Percentiles rank a stretch among this genome's conserved stretches.
Evolutionary conservation across 805 yeast species (phyloP).

Genomic region (Sugiyamaella chiloensis): DNA sequence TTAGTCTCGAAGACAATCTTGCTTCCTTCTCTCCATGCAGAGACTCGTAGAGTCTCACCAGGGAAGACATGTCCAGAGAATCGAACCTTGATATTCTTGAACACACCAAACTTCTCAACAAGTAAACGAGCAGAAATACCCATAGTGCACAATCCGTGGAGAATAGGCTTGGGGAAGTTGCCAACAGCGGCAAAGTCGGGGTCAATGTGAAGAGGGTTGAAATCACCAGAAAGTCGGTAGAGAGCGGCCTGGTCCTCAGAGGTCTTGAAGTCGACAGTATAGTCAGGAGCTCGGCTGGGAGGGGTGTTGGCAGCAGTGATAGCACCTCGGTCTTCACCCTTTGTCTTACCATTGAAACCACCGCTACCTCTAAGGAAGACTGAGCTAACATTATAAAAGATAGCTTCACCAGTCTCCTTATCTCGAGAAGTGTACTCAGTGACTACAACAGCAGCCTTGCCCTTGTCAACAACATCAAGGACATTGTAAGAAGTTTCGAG

Average conservation of each 20-base stretch:
- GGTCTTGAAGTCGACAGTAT: conserved; percentile 55
- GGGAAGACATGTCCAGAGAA: conserved; percentile 92
- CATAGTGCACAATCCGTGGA: conserved; percentile 87
- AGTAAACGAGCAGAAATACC: conserved; percentile 79
- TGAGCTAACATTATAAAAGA: conserved; percentile 81
- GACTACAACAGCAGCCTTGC: conserved; percentile 73
- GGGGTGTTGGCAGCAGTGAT: conserved; percentile 62
- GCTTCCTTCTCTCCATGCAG: conserved; percentile 77
- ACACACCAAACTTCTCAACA: conserved; percentile 75
- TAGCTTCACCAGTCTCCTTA: conserved; percentile 58
- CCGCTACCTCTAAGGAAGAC: conserved; percentile 76
- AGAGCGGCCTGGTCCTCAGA: conserved; percentile 76
- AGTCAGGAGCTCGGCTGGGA: conserved; percentile 66
- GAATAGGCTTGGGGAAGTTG: conserved; percentile 78
- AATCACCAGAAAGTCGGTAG: conserved; percentile 90
- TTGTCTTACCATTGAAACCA: conserved; percentile 46
- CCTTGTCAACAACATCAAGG: conserved; percentile 76
- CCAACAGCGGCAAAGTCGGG: conserved; percentile 87
- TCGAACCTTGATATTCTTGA: conserved; percentile 82
- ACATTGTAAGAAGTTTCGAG: conserved; percentile 63
- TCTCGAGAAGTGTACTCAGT: conserved; percentile 70
- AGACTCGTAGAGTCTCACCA: conserved; percentile 79
- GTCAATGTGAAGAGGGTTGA: conserved; percentile 93
- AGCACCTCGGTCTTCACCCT: conserved; percentile 56
- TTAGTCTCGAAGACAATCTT: conserved; percentile 77